phyloP scores from a whole-genome alignment of 345 rosid species.

The Laguncularia racemosa region DNA sequence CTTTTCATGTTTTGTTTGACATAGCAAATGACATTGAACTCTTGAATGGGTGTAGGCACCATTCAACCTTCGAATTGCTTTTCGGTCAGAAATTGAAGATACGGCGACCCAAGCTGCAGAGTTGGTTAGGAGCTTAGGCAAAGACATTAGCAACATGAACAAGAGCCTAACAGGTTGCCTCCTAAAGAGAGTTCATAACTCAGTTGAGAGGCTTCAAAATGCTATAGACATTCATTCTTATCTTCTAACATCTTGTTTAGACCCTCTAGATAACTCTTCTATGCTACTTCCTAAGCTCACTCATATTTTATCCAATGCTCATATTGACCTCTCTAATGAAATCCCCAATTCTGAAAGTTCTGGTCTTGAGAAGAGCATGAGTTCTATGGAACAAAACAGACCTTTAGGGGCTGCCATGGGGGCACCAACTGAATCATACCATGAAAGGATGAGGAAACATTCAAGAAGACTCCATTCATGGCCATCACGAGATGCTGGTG shows the following conservation, averaged over 20 bases:
- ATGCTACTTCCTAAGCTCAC: slow-evolving; percentile 19
- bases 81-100: slow-evolving; percentile 39
- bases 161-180: slow-evolving; percentile 23
- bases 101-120: slow-evolving; percentile 48
- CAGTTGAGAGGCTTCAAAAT: slow-evolving; percentile 40
- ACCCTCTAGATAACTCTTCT: slow-evolving; percentile 13
- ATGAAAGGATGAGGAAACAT: slow-evolving; percentile 53
- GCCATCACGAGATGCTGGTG: slow-evolving; percentile 54
- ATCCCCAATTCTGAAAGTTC: slow-evolving; percentile 10
- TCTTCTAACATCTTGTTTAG: slow-evolving; percentile 30
- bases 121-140: slow-evolving; percentile 39
- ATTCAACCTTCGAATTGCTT: slow-evolving; percentile 34
- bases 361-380: slow-evolving; percentile 1
- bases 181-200: slow-evolving; percentile 37
- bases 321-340: slow-evolving; percentile 7
- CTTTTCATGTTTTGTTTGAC: no score
- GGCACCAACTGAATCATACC: slow-evolving; percentile 29
- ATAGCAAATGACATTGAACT: neutral
- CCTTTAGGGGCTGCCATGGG: no score
- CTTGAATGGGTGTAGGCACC: slow-evolving; percentile 34
- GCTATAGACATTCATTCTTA: slow-evolving; percentile 42
- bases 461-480: slow-evolving; percentile 46
- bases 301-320: slow-evolving; percentile 8
- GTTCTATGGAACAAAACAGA: neutral
- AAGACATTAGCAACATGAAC: slow-evolving; percentile 44